phyloP scores from a whole-genome alignment of 805 yeast genomes.

The Lipomyces spencermartinsiae region DNA sequence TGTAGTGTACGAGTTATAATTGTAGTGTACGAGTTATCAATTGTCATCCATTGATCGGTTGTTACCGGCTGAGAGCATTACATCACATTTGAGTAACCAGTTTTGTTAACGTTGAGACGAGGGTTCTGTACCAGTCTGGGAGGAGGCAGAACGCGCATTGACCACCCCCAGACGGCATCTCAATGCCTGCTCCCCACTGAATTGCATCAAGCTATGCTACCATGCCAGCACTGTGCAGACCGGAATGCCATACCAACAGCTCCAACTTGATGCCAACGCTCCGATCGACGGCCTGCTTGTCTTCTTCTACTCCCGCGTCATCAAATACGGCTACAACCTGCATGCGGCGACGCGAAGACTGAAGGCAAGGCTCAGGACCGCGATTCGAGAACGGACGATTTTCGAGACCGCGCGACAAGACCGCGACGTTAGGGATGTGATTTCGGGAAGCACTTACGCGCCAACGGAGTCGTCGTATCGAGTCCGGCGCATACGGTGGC shows the following conservation, averaged over 20 bases:
- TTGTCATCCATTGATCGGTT: too few species aligned
- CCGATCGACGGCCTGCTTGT: constrained; percentile 4
- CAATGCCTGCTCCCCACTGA: too few species aligned
- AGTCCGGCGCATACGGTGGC: background rate
- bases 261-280: background rate
- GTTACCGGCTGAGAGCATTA: too few species aligned
- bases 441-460: background rate
- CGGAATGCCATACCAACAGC: background rate
- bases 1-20: too few species aligned
- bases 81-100: too few species aligned
- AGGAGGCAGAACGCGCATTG: too few species aligned
- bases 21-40: too few species aligned
- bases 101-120: too few species aligned
- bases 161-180: too few species aligned
- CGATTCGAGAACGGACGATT: background rate
- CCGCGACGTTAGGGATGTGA: background rate
- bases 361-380: background rate
- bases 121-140: too few species aligned
- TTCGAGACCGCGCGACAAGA: background rate
- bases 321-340: constrained; percentile 11
- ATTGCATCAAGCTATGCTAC: too few species aligned
- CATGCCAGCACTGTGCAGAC: background rate
- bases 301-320: constrained; percentile 15
- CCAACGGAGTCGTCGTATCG: background rate
- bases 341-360: background rate